Evolutionary conservation across 192 early-diverging fungal species (phyloP).

Genomic region (Coemansia sp.): DNA sequence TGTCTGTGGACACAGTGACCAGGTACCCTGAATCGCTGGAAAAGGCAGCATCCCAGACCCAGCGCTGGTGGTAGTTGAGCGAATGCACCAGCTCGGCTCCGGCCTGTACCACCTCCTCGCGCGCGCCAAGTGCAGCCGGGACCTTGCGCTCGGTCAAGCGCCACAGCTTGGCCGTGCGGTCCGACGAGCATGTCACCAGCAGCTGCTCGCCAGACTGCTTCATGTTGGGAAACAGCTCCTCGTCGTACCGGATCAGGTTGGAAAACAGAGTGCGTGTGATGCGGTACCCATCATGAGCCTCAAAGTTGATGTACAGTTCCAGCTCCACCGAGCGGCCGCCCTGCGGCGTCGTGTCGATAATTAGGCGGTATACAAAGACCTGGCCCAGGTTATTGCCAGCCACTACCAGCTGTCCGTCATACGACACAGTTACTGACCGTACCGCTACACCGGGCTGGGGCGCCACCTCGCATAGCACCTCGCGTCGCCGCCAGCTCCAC

Average conservation of each 20-base stretch:
- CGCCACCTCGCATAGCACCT: constrained; percentile 38
- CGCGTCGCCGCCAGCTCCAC: constrained; percentile 40
- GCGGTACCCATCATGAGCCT: constrained; percentile 37
- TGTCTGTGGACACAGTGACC: constrained; percentile 53
- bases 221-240: too few species aligned
- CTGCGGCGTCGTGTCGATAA: constrained; percentile 41
- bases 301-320: constrained; percentile 47
- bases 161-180: constrained; percentile 49
- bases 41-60: constrained; percentile 55
- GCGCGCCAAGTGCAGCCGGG: constrained; percentile 6
- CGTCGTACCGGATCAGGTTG: not conserved
- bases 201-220: constrained; percentile 29
- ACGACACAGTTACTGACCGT: constrained; percentile 45
- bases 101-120: constrained; percentile 21
- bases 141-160: constrained; percentile 28
- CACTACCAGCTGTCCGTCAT: constrained; percentile 47
- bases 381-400: constrained; percentile 51
- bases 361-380: constrained; percentile 47
- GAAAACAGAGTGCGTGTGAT: constrained; percentile 44
- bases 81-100: constrained; percentile 38
- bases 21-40: constrained; percentile 50
- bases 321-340: constrained; percentile 43
- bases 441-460: constrained; percentile 41
- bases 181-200: constrained; percentile 52
- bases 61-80: constrained; percentile 42